A percentile compares a stretch with the other conserved stretches of the same genome.
phyloP scores from a whole-genome alignment of 306 rosid species.

The Crataegus laevigata region DNA sequence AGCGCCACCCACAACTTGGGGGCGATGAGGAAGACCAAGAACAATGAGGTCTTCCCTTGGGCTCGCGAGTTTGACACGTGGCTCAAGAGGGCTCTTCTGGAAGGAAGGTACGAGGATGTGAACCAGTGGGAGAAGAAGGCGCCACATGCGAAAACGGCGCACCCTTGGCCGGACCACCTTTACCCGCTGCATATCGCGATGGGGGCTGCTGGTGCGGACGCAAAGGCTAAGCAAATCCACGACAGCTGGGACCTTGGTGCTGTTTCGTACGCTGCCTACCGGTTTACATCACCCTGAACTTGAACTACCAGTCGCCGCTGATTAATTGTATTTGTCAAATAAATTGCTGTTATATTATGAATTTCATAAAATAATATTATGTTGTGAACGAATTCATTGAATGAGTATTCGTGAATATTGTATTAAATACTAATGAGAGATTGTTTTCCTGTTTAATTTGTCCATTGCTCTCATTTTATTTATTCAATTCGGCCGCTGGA shows the following conservation, averaged over 20 bases:
- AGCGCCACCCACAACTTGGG: constrained; percentile 75
- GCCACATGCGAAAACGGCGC: background rate
- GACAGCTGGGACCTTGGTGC: background rate
- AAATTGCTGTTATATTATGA: too few relatives aligned
- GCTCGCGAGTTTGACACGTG: background rate
- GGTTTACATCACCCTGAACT: background rate
- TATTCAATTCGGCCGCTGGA: too few relatives aligned
- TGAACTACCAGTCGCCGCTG: too few relatives aligned
- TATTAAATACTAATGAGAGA: too few relatives aligned
- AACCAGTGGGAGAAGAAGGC: background rate
- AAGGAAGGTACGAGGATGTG: background rate
- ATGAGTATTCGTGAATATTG: too few relatives aligned
- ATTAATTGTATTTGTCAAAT: too few relatives aligned
- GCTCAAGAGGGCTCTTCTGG: background rate
- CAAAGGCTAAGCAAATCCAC: background rate
- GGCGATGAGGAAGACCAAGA: background rate
- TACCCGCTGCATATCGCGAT: background rate
- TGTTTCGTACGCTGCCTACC: background rate
- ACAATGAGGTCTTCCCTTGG: background rate
- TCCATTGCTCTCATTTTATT: too few relatives aligned
- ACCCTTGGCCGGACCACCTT: background rate
- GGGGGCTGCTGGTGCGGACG: background rate
- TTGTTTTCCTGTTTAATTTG: too few relatives aligned
- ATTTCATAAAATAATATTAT: too few relatives aligned
- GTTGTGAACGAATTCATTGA: too few relatives aligned